phyloP scores from a whole-genome alignment of 2,329 filamentous ascomycete species.

The Aspergillus sp. region DNA sequence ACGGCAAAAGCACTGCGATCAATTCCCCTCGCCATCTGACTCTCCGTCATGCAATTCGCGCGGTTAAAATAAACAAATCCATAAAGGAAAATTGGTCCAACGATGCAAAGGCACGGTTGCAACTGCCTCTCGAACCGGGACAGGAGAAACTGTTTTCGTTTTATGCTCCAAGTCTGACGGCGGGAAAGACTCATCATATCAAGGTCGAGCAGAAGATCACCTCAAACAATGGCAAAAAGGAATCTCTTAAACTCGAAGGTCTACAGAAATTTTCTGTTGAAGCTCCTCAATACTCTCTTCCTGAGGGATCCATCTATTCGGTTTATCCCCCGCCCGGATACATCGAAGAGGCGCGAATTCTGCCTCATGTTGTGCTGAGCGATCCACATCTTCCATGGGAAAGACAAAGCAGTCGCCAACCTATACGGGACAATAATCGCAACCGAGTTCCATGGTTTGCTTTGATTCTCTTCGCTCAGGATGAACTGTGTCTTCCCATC shows the following conservation, averaged over 20 bases:
- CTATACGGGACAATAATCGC: slow-evolving; percentile 4
- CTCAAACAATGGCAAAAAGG: neutral
- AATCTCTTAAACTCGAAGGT: neutral
- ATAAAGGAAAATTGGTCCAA: neutral
- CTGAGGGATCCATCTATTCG: slow-evolving; percentile 22
- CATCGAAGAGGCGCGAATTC: slow-evolving; percentile 21
- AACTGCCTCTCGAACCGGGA: neutral
- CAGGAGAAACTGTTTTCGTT: neutral
- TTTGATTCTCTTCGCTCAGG: slow-evolving; percentile 29
- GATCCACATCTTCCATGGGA: slow-evolving; percentile 42
- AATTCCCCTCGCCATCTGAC: neutral
- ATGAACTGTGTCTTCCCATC: slow-evolving; percentile 32
- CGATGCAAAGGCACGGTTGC: neutral
- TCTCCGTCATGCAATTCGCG: neutral
- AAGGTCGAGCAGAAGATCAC: neutral
- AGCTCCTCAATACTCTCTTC: slow-evolving; percentile 26
- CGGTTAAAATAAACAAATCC: neutral
- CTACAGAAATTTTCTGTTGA: slow-evolving; percentile 28
- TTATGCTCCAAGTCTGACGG: slow-evolving; percentile 1
- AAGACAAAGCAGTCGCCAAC: slow-evolving; percentile 15
- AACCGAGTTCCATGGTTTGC: slow-evolving; percentile 37
- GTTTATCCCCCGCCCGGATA: slow-evolving; percentile 37
- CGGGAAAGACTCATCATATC: neutral
- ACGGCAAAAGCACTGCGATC: neutral
- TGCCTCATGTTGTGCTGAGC: slow-evolving; percentile 41